phyloP scores from a whole-genome alignment of 1,284 basidiomycete species.

The Ceratobasidium theobromae region DNA sequence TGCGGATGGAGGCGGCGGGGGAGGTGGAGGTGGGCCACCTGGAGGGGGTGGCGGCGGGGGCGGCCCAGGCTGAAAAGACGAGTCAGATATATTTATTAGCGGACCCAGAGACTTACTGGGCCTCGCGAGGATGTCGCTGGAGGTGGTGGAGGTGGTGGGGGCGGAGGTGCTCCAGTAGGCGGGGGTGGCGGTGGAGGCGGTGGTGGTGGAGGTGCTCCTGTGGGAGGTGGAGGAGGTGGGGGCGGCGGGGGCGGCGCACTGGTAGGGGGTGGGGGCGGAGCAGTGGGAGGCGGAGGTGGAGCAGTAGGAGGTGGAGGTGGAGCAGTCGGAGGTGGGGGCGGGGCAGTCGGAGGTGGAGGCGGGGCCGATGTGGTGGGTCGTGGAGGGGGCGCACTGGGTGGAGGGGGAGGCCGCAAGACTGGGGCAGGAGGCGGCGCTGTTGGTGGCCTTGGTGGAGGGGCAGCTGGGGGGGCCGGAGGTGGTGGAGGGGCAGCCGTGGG shows the following conservation, averaged over 20 bases:
- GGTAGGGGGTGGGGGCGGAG: constrained; percentile 40
- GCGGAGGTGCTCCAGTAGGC: constrained; percentile 35
- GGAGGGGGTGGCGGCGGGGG: constrained; percentile 40
- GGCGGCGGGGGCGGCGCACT: constrained; percentile 39
- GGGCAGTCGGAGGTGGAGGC: constrained; percentile 38
- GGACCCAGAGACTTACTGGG: too few relatives aligned
- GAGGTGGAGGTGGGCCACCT: constrained; percentile 46
- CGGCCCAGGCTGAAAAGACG: constrained; percentile 39
- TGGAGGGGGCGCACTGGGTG: constrained; percentile 33
- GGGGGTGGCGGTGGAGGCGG: constrained; percentile 36
- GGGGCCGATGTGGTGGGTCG: constrained; percentile 38
- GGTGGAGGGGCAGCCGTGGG: constrained; percentile 53
- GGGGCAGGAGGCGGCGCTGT: constrained; percentile 32
- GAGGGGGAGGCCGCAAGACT: too few relatives aligned
- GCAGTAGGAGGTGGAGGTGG: constrained; percentile 38
- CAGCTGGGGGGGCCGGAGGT: constrained; percentile 39
- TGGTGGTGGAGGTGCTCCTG: constrained; percentile 42
- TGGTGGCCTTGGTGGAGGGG: constrained; percentile 36
- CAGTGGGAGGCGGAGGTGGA: constrained; percentile 38
- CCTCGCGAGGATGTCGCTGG: too few relatives aligned
- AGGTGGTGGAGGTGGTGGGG: constrained; percentile 46
- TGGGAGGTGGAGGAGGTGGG: constrained; percentile 43
- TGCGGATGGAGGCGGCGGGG: constrained; percentile 43
- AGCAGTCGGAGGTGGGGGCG: constrained; percentile 38
- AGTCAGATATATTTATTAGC: too few relatives aligned